phyloP scores from a whole-genome alignment of 108 stramenopile genomes.

The Skeletonema grethae region DNA sequence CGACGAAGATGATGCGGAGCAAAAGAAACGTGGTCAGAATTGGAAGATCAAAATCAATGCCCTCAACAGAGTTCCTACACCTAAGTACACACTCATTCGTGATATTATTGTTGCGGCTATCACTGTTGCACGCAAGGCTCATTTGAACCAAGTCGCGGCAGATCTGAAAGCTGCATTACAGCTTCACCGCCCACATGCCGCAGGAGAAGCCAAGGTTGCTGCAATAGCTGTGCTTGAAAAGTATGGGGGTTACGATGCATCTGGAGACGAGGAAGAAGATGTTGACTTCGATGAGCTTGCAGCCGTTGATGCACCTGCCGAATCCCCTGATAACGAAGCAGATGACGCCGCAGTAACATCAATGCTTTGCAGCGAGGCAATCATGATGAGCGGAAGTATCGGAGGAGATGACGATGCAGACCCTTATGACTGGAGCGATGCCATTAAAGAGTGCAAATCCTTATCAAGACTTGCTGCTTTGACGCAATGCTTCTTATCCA shows the following conservation, averaged over 20 bases:
- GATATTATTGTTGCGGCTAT: constrained; percentile 72
- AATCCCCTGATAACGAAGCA: constrained; percentile 34
- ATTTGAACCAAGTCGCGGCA: constrained; percentile 65
- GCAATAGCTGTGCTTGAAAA: constrained; percentile 68
- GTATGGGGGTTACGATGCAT: constrained; percentile 68
- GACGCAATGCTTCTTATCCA: constrained; percentile 48
- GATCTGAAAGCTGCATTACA: constrained; percentile 68
- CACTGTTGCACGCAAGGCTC: constrained; percentile 77
- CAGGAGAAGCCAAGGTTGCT: constrained; percentile 62
- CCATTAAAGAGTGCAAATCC: constrained; percentile 69
- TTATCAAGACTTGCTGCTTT: constrained; percentile 70
- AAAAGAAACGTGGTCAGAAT: constrained; percentile 41
- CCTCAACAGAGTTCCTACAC: constrained; percentile 54
- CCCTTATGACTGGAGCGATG: constrained; percentile 77
- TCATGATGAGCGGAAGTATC: constrained; percentile 70
- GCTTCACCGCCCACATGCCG: constrained; percentile 64
- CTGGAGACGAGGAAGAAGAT: constrained; percentile 63
- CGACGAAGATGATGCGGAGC: constrained; percentile 53
- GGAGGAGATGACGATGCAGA: constrained; percentile 72
- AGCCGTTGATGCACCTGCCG: constrained; percentile 34
- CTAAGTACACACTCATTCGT: constrained; percentile 55
- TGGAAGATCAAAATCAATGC: constrained; percentile 80
- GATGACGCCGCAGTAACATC: constrained; percentile 46
- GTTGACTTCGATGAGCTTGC: constrained; percentile 56
- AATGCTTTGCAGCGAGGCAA: constrained; percentile 68